Evolutionary conservation across 2,329 filamentous ascomycete genomes (phyloP).

Genomic region (Alternaria postmessia): DNA sequence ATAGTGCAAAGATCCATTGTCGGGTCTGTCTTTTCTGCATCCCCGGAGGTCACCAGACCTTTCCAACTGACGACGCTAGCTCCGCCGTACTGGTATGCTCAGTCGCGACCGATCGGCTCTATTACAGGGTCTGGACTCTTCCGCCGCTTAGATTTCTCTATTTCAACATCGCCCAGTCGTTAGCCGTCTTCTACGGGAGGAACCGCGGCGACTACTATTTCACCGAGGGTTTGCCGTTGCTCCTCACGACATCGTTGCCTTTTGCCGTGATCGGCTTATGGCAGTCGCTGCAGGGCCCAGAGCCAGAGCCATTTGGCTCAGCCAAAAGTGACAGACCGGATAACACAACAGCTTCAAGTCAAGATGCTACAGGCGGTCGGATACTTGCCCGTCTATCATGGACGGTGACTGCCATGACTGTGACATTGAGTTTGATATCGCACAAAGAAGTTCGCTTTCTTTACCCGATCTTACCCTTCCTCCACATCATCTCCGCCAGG

Average conservation of each 20-base stretch:
- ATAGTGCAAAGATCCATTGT: conserved; percentile 8
- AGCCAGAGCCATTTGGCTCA: conserved; percentile 29
- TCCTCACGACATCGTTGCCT: conserved; percentile 83
- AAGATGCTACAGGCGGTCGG: conserved; percentile 16
- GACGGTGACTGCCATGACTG: conserved; percentile 65
- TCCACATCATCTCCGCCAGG: conserved; percentile 81
- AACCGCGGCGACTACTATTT: conserved; percentile 95
- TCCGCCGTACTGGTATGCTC: conserved; percentile 69
- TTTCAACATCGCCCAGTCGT: conserved; percentile 87
- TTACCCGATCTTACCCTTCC: conserved; percentile 86
- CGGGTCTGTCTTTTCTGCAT: conserved; percentile 11
- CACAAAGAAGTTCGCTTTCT: conserved; percentile 99
- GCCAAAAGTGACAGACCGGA: background rate
- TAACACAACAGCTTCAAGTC: background rate
- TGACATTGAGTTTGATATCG: conserved; percentile 77
- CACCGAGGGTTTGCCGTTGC: conserved; percentile 85
- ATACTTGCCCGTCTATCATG: conserved; percentile 43
- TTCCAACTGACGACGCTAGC: conserved; percentile 47
- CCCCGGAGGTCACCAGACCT: conserved; percentile 22
- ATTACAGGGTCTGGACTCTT: conserved; percentile 87
- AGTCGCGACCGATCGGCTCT: conserved; percentile 73
- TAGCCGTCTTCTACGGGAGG: conserved; percentile 90
- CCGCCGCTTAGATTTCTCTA: conserved; percentile 86
- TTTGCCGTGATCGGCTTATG: conserved; percentile 74
- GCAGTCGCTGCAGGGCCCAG: conserved; percentile 41